A percentile compares a stretch with the other conserved stretches of the same genome.
phyloP scores from a whole-genome alignment of 2,329 filamentous ascomycete genomes.

The Sodiomyces alkalinus region DNA sequence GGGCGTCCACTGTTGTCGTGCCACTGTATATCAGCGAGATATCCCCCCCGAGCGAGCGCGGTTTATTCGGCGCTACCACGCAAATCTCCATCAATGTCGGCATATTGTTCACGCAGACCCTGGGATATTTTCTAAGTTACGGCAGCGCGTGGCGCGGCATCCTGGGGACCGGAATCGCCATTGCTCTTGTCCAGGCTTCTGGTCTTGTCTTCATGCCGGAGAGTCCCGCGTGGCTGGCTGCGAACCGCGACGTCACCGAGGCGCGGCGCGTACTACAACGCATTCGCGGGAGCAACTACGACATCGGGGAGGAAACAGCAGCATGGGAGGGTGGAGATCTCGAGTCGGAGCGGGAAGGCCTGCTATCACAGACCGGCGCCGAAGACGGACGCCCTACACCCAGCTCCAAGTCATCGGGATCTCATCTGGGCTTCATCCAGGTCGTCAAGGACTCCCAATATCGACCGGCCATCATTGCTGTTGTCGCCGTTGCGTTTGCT shows the following conservation, averaged over 20 bases:
- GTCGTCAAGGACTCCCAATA: constrained; percentile 54
- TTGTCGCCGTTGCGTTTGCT: constrained; percentile 79
- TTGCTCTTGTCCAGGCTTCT: constrained; percentile 51
- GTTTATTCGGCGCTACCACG: constrained; percentile 72
- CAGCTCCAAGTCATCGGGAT: not conserved
- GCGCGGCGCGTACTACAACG: constrained; percentile 57
- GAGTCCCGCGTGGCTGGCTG: constrained; percentile 77
- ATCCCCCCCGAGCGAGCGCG: constrained; percentile 57
- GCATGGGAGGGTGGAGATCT: constrained; percentile 36
- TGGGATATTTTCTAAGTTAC: constrained; percentile 79
- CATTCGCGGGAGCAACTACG: constrained; percentile 53
- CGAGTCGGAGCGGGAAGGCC: constrained; percentile 49
- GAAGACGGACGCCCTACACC: constrained; percentile 4
- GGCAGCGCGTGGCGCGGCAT: constrained; percentile 73
- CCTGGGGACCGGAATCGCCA: constrained; percentile 52
- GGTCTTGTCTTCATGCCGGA: constrained; percentile 70
- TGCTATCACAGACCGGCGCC: constrained; percentile 33
- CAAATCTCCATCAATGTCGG: constrained; percentile 90
- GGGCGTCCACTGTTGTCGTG: constrained; percentile 80
- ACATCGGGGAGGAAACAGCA: constrained; percentile 60
- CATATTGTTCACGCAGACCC: constrained; percentile 66
- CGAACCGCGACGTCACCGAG: constrained; percentile 39
- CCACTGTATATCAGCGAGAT: constrained; percentile 92
- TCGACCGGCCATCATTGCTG: constrained; percentile 62
- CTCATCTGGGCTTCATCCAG: constrained; percentile 43